These are phyloP conservation scores for Globisporangium apiculatum DNA, from an alignment of 352 stramenopile genomes.

Conservation along the genomic window DNA sequence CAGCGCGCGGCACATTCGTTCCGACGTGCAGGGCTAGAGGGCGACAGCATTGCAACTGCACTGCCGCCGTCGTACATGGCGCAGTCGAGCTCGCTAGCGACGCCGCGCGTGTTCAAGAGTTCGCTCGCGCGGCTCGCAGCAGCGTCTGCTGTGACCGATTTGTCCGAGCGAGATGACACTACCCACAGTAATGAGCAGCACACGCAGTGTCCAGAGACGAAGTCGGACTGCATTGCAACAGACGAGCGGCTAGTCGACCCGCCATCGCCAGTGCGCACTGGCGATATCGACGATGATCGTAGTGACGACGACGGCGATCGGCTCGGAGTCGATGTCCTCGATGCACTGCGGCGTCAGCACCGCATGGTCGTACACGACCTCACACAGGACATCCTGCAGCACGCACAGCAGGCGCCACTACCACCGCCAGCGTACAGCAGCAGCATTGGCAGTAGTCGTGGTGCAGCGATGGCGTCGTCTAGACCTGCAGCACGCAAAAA, in stretches of 20 bases:
- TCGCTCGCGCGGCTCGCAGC: conserved; percentile 14
- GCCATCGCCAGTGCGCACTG: too few species aligned
- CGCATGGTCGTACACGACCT: conserved; percentile 49
- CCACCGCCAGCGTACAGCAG: conserved; percentile 6
- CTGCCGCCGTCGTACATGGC: too few species aligned
- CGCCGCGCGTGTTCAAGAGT: conserved; percentile 16
- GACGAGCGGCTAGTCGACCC: too few species aligned
- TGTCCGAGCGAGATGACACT: neutral
- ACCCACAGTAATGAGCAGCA: neutral
- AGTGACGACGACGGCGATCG: conserved; percentile 9
- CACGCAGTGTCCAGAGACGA: neutral
- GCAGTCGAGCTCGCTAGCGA: conserved; percentile 5
- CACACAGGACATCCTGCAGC: conserved; percentile 33
- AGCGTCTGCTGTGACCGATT: conserved; percentile 1
- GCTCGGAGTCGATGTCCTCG: conserved; percentile 16
- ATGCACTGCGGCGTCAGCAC: conserved; percentile 42
- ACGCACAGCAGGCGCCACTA: conserved; percentile 5
- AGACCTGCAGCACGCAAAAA: neutral
- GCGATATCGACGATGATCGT: conserved; percentile 2
- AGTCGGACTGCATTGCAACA: too few species aligned
- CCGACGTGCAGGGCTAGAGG: conserved; percentile 8
- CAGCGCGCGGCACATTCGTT: conserved; percentile 35
- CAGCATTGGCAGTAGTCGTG: neutral
- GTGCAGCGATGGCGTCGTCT: neutral
- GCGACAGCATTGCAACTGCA: neutral